phyloP scores from a whole-genome alignment of 2,329 filamentous ascomycete species.

The Arthroderma uncinatum region DNA sequence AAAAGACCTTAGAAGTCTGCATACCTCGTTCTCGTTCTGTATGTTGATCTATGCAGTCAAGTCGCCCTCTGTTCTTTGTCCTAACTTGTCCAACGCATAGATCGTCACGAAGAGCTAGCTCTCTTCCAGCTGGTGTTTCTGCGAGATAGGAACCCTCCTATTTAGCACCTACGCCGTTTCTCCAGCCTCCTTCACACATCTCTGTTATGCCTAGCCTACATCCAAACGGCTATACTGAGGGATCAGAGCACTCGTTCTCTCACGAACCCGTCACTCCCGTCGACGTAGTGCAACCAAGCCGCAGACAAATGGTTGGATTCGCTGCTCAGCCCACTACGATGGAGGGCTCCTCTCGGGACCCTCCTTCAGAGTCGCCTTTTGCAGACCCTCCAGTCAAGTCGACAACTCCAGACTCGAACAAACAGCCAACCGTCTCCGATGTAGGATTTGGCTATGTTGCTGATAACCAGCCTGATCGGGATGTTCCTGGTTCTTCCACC shows the following conservation, averaged over 20 bases:
- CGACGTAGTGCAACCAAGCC: conserved; percentile 28
- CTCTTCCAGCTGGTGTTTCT: background rate
- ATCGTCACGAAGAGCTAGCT: background rate
- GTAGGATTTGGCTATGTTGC: conserved; percentile 86
- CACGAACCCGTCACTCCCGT: conserved; percentile 25
- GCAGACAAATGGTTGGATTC: conserved; percentile 22
- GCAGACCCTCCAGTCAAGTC: conserved; percentile 38
- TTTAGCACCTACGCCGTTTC: background rate
- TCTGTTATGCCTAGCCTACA: conserved; percentile 14
- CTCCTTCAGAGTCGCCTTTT: conserved; percentile 37
- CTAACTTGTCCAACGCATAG: background rate
- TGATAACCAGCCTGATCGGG: conserved; percentile 41
- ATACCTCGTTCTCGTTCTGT: background rate
- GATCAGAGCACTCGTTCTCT: conserved; percentile 14
- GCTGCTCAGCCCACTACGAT: conserved; percentile 20
- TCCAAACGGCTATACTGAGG: conserved; percentile 8
- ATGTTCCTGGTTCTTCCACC: conserved; percentile 41
- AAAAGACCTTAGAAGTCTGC: background rate
- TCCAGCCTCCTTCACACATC: background rate
- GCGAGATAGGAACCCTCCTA: background rate
- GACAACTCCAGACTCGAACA: conserved; percentile 41
- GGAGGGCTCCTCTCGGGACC: conserved; percentile 40
- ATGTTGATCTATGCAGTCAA: background rate
- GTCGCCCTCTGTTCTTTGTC: background rate
- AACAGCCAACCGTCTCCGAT: conserved; percentile 59